Evolutionary conservation across 306 rosid genomes (phyloP).

Genomic region (Fragaria nilgerrensis): DNA sequence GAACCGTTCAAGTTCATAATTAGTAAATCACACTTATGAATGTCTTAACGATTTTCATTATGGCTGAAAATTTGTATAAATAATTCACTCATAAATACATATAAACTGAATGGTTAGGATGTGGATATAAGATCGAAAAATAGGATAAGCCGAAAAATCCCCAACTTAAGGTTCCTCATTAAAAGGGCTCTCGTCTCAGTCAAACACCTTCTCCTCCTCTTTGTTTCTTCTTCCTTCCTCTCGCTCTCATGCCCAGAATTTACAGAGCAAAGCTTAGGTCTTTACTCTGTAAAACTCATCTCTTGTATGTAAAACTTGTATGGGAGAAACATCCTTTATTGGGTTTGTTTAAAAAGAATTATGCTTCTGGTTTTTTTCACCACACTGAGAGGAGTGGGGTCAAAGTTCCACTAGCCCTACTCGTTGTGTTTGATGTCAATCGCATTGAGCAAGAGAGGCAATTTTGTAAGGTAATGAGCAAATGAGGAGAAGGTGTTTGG

Average conservation of each 20-base stretch:
- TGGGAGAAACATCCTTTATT: background rate
- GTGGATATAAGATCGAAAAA: no score
- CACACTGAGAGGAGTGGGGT: conserved; percentile 24
- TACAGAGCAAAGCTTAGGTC: background rate
- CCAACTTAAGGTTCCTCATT: no score
- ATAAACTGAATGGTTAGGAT: no score
- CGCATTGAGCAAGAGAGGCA: conserved; percentile 22
- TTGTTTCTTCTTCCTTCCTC: background rate
- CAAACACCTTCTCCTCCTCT: conserved; percentile 26
- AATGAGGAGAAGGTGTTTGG: conserved; percentile 2
- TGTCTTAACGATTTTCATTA: no score
- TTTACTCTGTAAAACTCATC: background rate
- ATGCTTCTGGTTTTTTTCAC: background rate
- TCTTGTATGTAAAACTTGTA: background rate
- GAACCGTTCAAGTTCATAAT: no score
- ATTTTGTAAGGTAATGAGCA: conserved; percentile 15
- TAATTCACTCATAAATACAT: no score
- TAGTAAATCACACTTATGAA: no score
- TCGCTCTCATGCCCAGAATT: background rate
- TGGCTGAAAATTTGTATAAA: no score
- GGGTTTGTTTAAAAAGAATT: background rate
- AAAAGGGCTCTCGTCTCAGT: no score
- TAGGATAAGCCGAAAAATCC: no score
- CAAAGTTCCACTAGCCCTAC: conserved; percentile 20
- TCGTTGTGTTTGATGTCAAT: conserved; percentile 33